phyloP scores from a whole-genome alignment of 352 stramenopile genomes.

The Phytophthora ramorum region DNA sequence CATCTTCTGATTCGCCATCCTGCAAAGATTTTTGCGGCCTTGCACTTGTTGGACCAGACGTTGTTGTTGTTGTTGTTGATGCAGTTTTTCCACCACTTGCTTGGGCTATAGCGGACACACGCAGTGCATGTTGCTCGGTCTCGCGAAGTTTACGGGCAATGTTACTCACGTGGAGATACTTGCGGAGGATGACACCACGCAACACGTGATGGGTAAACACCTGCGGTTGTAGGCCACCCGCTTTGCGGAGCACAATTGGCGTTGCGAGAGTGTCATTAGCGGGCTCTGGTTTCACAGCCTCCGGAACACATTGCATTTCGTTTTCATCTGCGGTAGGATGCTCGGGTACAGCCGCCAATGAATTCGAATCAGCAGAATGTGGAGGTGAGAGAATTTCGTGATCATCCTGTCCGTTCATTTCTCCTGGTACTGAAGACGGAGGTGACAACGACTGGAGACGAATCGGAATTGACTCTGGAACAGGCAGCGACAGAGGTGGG shows the following conservation, averaged over 20 bases:
- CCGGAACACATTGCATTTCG: constrained; percentile 1
- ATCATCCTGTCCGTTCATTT: background rate
- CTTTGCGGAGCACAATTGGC: constrained; percentile 51
- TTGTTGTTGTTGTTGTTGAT: background rate
- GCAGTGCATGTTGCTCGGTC: constrained; percentile 59
- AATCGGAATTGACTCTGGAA: constrained; percentile 5
- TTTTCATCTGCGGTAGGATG: constrained; percentile 3
- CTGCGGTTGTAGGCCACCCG: constrained; percentile 28
- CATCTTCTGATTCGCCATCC: constrained; percentile 16
- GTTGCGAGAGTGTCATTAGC: constrained; percentile 33
- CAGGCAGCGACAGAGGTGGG: background rate
- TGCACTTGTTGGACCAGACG: background rate
- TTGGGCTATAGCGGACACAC: constrained; percentile 31
- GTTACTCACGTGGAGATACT: constrained; percentile 72
- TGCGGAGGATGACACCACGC: constrained; percentile 64
- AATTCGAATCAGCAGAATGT: background rate
- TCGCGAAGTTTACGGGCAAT: constrained; percentile 73
- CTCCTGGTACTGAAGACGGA: background rate
- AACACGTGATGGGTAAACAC: constrained; percentile 69
- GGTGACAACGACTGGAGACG: constrained; percentile 20
- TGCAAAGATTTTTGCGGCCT: constrained; percentile 22
- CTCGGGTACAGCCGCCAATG: background rate
- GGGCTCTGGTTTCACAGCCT: constrained; percentile 2
- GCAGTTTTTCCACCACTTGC: constrained; percentile 7
- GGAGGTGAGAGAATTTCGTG: constrained; percentile 1